These are phyloP conservation scores for Pichia deserticola DNA, from an alignment of 805 yeast species.

Conservation along the genomic window DNA sequence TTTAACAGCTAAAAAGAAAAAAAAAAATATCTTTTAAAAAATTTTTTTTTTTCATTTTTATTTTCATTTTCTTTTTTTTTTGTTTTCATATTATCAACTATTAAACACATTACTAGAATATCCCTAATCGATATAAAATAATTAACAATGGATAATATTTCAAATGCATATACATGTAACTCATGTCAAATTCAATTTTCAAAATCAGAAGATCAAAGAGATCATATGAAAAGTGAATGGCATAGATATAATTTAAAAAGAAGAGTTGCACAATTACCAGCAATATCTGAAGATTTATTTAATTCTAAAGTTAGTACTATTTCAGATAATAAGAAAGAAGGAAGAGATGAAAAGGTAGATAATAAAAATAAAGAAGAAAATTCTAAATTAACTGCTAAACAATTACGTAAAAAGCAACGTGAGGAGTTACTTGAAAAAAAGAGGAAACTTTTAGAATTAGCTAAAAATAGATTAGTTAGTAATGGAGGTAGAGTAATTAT, in stretches of 20 bases:
- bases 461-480: slow-evolving; percentile 34
- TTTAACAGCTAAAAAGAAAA: too few relatives aligned
- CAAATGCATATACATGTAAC: slow-evolving; percentile 56
- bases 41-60: too few relatives aligned
- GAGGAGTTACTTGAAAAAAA: slow-evolving; percentile 44
- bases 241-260: slow-evolving; percentile 93
- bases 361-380: slow-evolving; percentile 13
- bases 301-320: slow-evolving; percentile 21
- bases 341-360: neutral
- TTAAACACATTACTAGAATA: neutral
- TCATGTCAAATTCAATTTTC: slow-evolving; percentile 81
- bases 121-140: neutral
- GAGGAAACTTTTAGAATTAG: slow-evolving; percentile 39
- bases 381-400: slow-evolving; percentile 27
- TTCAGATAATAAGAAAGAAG: slow-evolving; percentile 21
- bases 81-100: too few relatives aligned
- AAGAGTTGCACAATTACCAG: slow-evolving; percentile 77
- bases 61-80: too few relatives aligned
- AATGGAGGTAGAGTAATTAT: slow-evolving; percentile 21
- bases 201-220: slow-evolving; percentile 75
- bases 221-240: slow-evolving; percentile 97
- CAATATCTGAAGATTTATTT: slow-evolving; percentile 37
- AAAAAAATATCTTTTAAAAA: too few relatives aligned
- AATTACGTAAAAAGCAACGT: slow-evolving; percentile 41
- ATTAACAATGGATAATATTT: slow-evolving; percentile 4